Conservation (phyloP, 495 filamentous ascomycete genomes). For the Annulohypoxylon bovei region DNA sequence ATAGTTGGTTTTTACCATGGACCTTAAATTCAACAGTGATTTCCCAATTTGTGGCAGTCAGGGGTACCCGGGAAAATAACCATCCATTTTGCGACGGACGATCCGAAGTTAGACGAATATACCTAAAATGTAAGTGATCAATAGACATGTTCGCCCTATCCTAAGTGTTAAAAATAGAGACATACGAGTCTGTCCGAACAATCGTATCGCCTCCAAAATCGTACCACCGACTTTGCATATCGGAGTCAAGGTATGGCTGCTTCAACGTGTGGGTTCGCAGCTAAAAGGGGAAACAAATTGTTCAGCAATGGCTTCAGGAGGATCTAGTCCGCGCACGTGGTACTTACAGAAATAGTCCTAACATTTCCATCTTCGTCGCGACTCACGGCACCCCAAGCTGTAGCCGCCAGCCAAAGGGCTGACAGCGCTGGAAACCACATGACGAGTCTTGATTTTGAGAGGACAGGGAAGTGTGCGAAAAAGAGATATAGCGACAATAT, state of each 20-base stretch:
- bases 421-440: constrained; percentile 64
- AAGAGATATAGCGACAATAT: constrained; percentile 18
- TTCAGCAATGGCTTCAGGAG: constrained; percentile 60
- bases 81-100: constrained; percentile 89
- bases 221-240: constrained; percentile 99
- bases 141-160: background rate
- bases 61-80: constrained; percentile 90
- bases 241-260: constrained; percentile 95
- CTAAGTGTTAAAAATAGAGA: constrained; percentile 16
- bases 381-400: constrained; percentile 54
- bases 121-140: constrained; percentile 61
- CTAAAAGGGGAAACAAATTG: constrained; percentile 73
- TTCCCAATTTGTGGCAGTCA: constrained; percentile 99
- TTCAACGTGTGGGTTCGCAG: constrained; percentile 52
- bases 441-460: constrained; percentile 14
- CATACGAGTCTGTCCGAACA: constrained; percentile 89
- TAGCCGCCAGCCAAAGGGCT: constrained; percentile 65
- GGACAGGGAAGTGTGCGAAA: background rate
- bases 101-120: constrained; percentile 92
- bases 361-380: constrained; percentile 59
- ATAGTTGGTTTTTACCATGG: constrained; percentile 75
- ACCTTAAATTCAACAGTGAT: constrained; percentile 97
- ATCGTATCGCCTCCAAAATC: constrained; percentile 98
- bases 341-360: constrained; percentile 65
- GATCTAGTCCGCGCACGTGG: constrained; percentile 23